Evolutionary conservation across 2,329 filamentous ascomycete species (phyloP), one percentile per base, ranked within the genome.

Genomic region (Truncatella angustata): DNA sequence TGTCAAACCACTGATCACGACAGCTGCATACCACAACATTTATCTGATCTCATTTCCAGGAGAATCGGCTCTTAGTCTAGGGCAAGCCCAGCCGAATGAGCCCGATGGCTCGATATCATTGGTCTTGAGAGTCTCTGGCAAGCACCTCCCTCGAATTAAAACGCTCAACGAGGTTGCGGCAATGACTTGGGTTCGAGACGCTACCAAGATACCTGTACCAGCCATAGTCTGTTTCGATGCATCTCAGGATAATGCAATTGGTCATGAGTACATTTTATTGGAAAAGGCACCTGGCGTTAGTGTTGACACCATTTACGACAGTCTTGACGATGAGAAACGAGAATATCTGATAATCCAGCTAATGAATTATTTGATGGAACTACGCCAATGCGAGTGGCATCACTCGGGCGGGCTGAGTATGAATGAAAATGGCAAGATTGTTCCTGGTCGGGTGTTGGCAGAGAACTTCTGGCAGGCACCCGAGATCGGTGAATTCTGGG

Each of bases 391-490:
- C 32, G 32, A 51, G 9, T 69, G 62, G 53, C 11, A 45, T 4
- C 53, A 57, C 14, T 57, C 67, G 16, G 66, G 67, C 26, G 68
- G 67, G 1, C 50, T 70, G 3, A 36, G 30, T 24, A 23, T 62
- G n/a, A 51, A 54, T n/a, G 43, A 40, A 2, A 44, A 50, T 1
- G 58, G 55, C 2, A 6, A 37, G 3, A 45, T 60, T 9, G 35
- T 55, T 2, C 56, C 58, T 1, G 67, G 63, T 2, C 66, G 58
- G 2, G 48, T 66, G 1, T 44, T 72, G 6, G 70, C 71, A 4
- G 69, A 73, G 47, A 67, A 61, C 7, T 71, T 69, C 37, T 72
- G 70, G 70, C 60, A 65, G 48, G 52, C 32, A 5, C 63, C 64
- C 4, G 66, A 72, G 24, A 50, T 71, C 2, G 56, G 51, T 9